Evolutionary conservation across 768 basidiomycete species (phyloP).

Genomic region (Lyophyllum shimeji): DNA sequence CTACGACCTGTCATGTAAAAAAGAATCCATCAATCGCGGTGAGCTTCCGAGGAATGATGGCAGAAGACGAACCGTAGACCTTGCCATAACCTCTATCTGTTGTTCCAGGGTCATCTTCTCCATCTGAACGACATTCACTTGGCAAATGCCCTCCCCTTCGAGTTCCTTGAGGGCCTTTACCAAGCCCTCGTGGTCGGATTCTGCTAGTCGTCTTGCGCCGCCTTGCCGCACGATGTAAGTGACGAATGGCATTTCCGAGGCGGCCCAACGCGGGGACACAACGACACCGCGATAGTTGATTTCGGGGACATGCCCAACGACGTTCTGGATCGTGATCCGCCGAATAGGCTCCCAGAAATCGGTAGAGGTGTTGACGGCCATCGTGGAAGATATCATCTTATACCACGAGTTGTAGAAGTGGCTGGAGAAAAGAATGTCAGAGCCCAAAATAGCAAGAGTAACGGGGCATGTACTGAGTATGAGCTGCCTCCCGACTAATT

Average conservation of each 20-base stretch:
- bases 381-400: slow-evolving; percentile 37
- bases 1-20: slow-evolving; percentile 38
- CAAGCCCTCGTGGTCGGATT: slow-evolving; percentile 48
- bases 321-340: slow-evolving; percentile 23
- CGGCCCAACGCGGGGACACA: slow-evolving; percentile 5
- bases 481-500: slow-evolving; percentile 65
- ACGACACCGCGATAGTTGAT: slow-evolving; percentile 12
- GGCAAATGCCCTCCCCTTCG: slow-evolving; percentile 49
- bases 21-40: not conserved
- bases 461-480: slow-evolving; percentile 34
- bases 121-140: slow-evolving; percentile 41
- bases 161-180: slow-evolving; percentile 46
- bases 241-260: slow-evolving; percentile 30
- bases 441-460: not conserved
- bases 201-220: slow-evolving; percentile 37
- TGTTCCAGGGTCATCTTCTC: slow-evolving; percentile 54
- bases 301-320: slow-evolving; percentile 32
- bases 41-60: not conserved
- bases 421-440: slow-evolving; percentile 26
- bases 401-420: slow-evolving; percentile 27
- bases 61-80: slow-evolving; percentile 52
- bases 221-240: slow-evolving; percentile 67
- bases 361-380: slow-evolving; percentile 24
- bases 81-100: slow-evolving; percentile 60
- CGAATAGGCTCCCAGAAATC: slow-evolving; percentile 39